Conservation (phyloP, 176 grass and related monocot genomes). For the Carex kokanica region DNA sequence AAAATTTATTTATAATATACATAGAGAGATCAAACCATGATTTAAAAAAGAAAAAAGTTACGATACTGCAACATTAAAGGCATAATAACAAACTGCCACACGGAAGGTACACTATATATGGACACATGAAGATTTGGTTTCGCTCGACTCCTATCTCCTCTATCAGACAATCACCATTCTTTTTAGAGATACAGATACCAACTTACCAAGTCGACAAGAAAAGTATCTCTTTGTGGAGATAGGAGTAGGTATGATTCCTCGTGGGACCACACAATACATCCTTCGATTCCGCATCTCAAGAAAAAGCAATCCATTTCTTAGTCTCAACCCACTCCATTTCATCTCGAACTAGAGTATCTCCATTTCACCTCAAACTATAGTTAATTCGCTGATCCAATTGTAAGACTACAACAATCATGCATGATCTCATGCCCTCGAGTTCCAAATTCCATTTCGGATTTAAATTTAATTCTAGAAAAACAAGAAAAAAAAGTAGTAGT, state of each 20-base stretch:
- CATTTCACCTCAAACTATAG: not conserved
- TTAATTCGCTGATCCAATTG: not conserved
- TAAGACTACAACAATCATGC: not conserved
- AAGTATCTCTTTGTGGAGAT: slow-evolving; percentile 54
- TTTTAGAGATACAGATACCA: slow-evolving; percentile 36
- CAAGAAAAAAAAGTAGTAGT: not conserved
- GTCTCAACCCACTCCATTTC: not conserved
- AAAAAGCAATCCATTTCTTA: not conserved
- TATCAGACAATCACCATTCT: slow-evolving; percentile 1
- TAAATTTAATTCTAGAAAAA: not conserved
- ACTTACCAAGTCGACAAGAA: slow-evolving; percentile 39
- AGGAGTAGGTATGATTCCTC: slow-evolving; percentile 49
- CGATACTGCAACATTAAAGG: not conserved
- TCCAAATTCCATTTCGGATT: not conserved
- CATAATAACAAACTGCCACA: not conserved
- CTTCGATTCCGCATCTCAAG: not conserved
- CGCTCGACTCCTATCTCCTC: not conserved
- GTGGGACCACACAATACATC: slow-evolving; percentile 15
- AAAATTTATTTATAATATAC: too few species aligned
- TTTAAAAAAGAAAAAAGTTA: not conserved
- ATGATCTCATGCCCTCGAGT: not conserved
- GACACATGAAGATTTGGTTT: not conserved
- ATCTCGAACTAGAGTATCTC: not conserved
- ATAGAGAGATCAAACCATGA: too few species aligned
- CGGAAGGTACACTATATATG: not conserved